Evolutionary conservation across 2,329 filamentous ascomycete species (phyloP).

Genomic region (Periconia sp.): DNA sequence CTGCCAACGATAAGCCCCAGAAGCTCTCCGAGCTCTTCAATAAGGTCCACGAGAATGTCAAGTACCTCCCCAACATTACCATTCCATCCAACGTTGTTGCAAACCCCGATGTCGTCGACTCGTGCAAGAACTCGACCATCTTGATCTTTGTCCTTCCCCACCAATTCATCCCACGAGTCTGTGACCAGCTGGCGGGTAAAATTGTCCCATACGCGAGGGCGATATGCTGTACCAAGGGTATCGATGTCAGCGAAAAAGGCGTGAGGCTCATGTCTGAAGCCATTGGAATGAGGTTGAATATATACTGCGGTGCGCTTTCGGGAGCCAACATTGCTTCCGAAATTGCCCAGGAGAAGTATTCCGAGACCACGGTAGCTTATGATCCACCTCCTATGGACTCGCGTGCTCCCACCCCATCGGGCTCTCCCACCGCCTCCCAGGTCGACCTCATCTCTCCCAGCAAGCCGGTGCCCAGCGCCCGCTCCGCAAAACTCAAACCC

Average conservation of each 20-base stretch:
- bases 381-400: slow-evolving; percentile 90
- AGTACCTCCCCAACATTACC: slow-evolving; percentile 88
- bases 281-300: slow-evolving; percentile 86
- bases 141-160: slow-evolving; percentile 96
- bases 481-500: slow-evolving; percentile 72
- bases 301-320: slow-evolving; percentile 94
- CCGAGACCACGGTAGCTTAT: slow-evolving; percentile 95
- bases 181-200: slow-evolving; percentile 80
- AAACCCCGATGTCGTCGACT: slow-evolving; percentile 76
- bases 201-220: slow-evolving; percentile 90
- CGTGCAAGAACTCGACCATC: slow-evolving; percentile 82
- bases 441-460: slow-evolving; percentile 56
- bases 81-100: slow-evolving; percentile 83
- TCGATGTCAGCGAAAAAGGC: slow-evolving; percentile 84
- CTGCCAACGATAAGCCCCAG: slow-evolving; percentile 64
- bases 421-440: slow-evolving; percentile 51
- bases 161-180: slow-evolving; percentile 89
- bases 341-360: slow-evolving; percentile 94
- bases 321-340: slow-evolving; percentile 96
- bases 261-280: slow-evolving; percentile 92
- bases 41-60: slow-evolving; percentile 90
- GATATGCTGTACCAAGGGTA: slow-evolving; percentile 97
- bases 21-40: slow-evolving; percentile 95
- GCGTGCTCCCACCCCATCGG: slow-evolving; percentile 65
- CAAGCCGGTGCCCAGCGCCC: slow-evolving; percentile 55